Percentiles rank a stretch among this genome's conserved stretches.
Conservation (phyloP, 163 green algal species). For the Scenedesmus sp. region DNA sequence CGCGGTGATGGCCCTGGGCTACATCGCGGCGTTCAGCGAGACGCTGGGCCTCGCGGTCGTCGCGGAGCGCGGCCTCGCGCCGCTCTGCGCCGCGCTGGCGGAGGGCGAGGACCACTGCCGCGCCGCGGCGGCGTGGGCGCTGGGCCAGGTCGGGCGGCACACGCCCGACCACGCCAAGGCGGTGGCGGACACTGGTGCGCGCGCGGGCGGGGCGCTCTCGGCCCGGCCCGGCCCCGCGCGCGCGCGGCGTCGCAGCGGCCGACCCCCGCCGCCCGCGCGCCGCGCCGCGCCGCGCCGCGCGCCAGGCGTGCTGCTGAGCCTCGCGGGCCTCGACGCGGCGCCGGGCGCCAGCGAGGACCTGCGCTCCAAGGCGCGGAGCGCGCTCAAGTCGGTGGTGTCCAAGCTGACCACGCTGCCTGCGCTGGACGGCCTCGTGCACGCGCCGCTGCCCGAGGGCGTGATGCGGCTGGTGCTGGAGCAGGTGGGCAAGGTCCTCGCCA, state of each 20-base stretch:
- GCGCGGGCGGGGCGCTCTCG: too few relatives aligned
- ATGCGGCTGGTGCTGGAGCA: conserved; percentile 88
- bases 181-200: conserved; percentile 72
- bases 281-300: too few relatives aligned
- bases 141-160: conserved; percentile 85
- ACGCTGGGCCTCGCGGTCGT: conserved; percentile 83
- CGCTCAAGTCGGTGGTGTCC: conserved; percentile 80
- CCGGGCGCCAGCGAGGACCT: conserved; percentile 73
- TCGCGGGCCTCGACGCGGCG: conserved; percentile 71
- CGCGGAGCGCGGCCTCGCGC: conserved; percentile 74
- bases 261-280: too few relatives aligned
- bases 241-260: too few relatives aligned
- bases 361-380: conserved; percentile 81
- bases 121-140: conserved; percentile 78
- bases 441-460: conserved; percentile 71
- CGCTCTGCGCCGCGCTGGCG: conserved; percentile 64
- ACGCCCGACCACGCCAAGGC: conserved; percentile 86
- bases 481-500: conserved; percentile 83
- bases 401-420: conserved; percentile 85
- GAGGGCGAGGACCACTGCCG: conserved; percentile 89
- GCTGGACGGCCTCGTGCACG: conserved; percentile 83
- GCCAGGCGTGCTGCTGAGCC: conserved; percentile 68
- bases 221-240: too few relatives aligned
- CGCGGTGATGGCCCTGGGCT: conserved; percentile 88
- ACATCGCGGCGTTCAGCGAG: conserved; percentile 88